phyloP scores from a whole-genome alignment of 2,329 filamentous ascomycete genomes.

The Aspergillus neoniger region DNA sequence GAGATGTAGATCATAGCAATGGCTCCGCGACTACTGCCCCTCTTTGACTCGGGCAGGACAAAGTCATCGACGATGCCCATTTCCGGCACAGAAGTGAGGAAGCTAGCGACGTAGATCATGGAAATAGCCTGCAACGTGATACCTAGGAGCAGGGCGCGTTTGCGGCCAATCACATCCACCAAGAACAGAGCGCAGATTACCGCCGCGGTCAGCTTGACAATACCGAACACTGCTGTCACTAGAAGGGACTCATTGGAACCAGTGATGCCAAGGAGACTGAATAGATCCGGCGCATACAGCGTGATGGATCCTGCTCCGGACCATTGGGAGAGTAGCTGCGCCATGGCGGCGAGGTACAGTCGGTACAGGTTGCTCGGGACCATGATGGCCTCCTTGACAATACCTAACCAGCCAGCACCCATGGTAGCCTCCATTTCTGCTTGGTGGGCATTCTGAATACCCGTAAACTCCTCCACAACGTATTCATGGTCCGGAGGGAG shows the following conservation, averaged over 20 bases:
- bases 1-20: conserved; percentile 73
- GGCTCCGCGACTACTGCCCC: conserved; percentile 61
- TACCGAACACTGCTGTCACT: conserved; percentile 73
- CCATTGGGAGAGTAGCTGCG: conserved; percentile 75
- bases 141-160: conserved; percentile 63
- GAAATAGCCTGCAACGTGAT: conserved; percentile 62
- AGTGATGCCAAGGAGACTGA: conserved; percentile 69
- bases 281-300: conserved; percentile 73
- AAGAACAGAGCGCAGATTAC: conserved; percentile 74
- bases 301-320: conserved; percentile 73
- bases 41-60: conserved; percentile 51
- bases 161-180: conserved; percentile 76
- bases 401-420: conserved; percentile 64
- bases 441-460: conserved; percentile 66
- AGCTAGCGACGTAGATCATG: conserved; percentile 65
- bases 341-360: conserved; percentile 66
- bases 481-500: conserved; percentile 63
- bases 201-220: conserved; percentile 70
- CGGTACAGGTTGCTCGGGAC: conserved; percentile 70
- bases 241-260: conserved; percentile 70
- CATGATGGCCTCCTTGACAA: conserved; percentile 68
- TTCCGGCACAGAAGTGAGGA: conserved; percentile 63
- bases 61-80: conserved; percentile 53
- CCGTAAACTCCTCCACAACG: conserved; percentile 61
- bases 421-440: conserved; percentile 71